A percentile compares a stretch with the other conserved stretches of the same genome.
phyloP scores from a whole-genome alignment of 2,329 filamentous ascomycete species.

The Juglanconis oblonga region DNA sequence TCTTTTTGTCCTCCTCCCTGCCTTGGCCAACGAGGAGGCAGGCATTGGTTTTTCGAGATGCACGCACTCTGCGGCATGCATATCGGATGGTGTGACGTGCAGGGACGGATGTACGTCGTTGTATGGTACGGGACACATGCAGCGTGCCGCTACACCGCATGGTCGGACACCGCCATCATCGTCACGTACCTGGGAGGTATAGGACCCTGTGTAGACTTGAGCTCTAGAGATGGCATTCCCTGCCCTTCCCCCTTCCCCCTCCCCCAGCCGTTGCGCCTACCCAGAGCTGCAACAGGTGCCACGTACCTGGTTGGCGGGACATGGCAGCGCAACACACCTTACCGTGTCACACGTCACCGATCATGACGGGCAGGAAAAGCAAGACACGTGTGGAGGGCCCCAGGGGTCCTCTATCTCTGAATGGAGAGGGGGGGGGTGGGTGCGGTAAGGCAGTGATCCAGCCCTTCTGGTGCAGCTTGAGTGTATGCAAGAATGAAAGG shows the following conservation, averaged over 20 bases:
- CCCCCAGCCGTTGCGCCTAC: neutral
- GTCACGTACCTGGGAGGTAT: conserved; percentile 6
- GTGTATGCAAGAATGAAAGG: conserved; percentile 7
- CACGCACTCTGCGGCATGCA: neutral
- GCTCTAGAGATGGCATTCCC: neutral
- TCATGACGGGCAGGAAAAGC: conserved; percentile 13
- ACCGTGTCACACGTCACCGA: conserved; percentile 6
- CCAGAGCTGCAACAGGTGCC: conserved; percentile 4
- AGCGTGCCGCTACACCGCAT: conserved; percentile 13
- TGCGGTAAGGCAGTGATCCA: neutral
- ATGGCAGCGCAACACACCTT: neutral
- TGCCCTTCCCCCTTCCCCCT: neutral
- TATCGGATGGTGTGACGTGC: neutral
- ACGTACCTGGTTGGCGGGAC: conserved; percentile 18
- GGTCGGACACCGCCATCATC: neutral
- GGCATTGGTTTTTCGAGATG: neutral
- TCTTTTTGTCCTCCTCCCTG: neutral
- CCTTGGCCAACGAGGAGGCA: neutral
- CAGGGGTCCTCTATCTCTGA: neutral
- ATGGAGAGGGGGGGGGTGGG: neutral
- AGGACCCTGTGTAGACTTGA: conserved; percentile 1
- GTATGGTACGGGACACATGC: conserved; percentile 5
- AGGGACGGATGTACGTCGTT: neutral
- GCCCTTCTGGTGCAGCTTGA: neutral
- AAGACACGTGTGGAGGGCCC: conserved; percentile 12